Evolutionary conservation across 1,284 basidiomycete genomes (phyloP).

Genomic region (Ceratobasidium sp.): DNA sequence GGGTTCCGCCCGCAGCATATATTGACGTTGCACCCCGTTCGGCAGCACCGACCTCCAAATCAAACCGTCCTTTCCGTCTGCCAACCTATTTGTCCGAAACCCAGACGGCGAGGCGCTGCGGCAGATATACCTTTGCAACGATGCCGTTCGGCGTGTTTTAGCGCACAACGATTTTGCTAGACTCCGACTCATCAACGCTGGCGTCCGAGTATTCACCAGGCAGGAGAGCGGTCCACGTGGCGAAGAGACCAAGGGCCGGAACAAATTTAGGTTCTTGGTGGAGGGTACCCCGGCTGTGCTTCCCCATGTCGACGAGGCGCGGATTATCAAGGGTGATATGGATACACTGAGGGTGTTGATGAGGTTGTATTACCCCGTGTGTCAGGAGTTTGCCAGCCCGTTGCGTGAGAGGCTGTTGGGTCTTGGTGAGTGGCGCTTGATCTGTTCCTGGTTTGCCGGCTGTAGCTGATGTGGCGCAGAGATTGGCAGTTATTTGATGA

Average conservation of each 20-base stretch:
- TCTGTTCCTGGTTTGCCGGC: constrained; percentile 33
- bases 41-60: constrained; percentile 67
- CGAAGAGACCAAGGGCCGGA: constrained; percentile 51
- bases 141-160: constrained; percentile 83
- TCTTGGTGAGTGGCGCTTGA: constrained; percentile 4
- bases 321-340: constrained; percentile 72
- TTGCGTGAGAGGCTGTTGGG: constrained; percentile 59
- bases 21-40: constrained; percentile 21
- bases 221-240: constrained; percentile 59
- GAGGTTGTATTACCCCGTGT: constrained; percentile 81
- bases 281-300: constrained; percentile 88
- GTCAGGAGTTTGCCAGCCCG: constrained; percentile 64
- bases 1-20: constrained; percentile 4
- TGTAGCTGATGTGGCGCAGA: constrained; percentile 56
- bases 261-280: constrained; percentile 74
- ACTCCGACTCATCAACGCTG: constrained; percentile 88
- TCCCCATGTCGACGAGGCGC: constrained; percentile 74
- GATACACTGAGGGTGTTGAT: constrained; percentile 73
- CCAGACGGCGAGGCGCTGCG: constrained; percentile 79
- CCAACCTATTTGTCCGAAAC: constrained; percentile 88
- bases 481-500: constrained; percentile 77
- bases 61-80: constrained; percentile 75
- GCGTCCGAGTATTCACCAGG: constrained; percentile 78
- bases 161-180: constrained; percentile 85
- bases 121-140: constrained; percentile 90